phyloP scores from a whole-genome alignment of 768 basidiomycete genomes.

The Tubosaeta sp. region DNA sequence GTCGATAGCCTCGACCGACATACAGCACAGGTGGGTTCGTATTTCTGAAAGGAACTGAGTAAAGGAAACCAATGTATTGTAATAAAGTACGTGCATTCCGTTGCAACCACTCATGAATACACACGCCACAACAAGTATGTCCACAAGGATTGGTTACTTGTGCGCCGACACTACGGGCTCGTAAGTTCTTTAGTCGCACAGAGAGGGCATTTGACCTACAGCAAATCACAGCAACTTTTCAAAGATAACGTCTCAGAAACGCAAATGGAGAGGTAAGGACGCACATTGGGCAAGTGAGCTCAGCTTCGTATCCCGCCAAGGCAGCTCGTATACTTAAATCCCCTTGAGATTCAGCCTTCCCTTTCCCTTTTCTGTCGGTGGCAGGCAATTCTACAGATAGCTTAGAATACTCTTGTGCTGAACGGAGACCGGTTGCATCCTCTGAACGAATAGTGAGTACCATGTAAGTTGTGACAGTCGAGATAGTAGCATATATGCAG shows the following conservation, averaged over 20 bases:
- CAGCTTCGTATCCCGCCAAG: conserved; percentile 54
- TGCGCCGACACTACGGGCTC: conserved; percentile 46
- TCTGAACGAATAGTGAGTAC: conserved; percentile 11
- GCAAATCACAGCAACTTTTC: conserved; percentile 66
- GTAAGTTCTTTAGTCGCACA: conserved; percentile 1
- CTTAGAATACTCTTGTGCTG: conserved; percentile 4
- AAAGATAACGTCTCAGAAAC: neutral
- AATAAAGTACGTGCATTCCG: conserved; percentile 40
- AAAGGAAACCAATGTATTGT: conserved; percentile 1
- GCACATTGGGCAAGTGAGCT: conserved; percentile 70
- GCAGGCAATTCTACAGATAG: conserved; percentile 1
- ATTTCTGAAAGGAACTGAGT: conserved; percentile 27
- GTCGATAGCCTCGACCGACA: conserved; percentile 49
- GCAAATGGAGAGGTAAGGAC: conserved; percentile 24
- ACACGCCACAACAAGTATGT: conserved; percentile 68
- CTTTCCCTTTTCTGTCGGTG: conserved; percentile 44
- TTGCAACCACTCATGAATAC: conserved; percentile 56
- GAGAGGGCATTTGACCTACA: conserved; percentile 41
- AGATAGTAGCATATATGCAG: neutral
- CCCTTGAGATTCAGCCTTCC: conserved; percentile 29
- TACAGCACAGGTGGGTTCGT: conserved; percentile 49
- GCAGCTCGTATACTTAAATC: conserved; percentile 24
- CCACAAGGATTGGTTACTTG: conserved; percentile 70
- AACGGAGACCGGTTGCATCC: neutral
- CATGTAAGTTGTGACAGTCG: neutral